Conservation (phyloP, 495 filamentous ascomycete species). For the Jackrogersella multiformis region DNA sequence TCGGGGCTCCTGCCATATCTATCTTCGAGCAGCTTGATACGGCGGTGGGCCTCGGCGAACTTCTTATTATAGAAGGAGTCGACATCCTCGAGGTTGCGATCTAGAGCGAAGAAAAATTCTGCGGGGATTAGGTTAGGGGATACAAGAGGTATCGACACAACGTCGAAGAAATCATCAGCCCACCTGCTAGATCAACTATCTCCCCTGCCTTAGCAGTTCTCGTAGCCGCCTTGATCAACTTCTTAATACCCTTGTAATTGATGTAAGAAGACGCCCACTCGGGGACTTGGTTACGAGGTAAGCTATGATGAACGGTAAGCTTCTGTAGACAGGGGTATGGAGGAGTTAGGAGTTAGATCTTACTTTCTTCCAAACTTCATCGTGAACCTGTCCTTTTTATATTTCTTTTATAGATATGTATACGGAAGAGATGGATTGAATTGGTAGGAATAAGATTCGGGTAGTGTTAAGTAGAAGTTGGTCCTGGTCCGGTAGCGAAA, state of each 20-base stretch:
- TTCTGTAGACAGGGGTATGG: not conserved
- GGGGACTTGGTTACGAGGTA: constrained; percentile 92
- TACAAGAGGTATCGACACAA: constrained; percentile 37
- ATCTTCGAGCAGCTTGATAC: constrained; percentile 83
- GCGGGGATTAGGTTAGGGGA: constrained; percentile 48
- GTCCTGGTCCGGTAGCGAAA: not conserved
- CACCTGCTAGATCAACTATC: constrained; percentile 79
- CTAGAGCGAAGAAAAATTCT: constrained; percentile 95
- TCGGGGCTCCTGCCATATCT: constrained; percentile 74
- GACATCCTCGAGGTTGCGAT: constrained; percentile 95
- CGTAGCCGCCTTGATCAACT: constrained; percentile 83
- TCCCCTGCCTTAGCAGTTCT: constrained; percentile 70
- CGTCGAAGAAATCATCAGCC: constrained; percentile 43
- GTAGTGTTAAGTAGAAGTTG: not conserved
- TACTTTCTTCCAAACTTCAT: constrained; percentile 88
- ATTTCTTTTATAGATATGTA: not conserved
- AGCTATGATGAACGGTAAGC: constrained; percentile 58
- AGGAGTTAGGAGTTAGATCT: constrained; percentile 16
- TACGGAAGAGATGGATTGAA: not conserved
- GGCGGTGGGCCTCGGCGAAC: constrained; percentile 79
- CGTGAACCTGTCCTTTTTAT: constrained; percentile 19
- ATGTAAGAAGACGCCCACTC: constrained; percentile 95
- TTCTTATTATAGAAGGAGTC: constrained; percentile 97
- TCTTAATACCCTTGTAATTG: constrained; percentile 95
- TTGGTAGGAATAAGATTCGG: not conserved